Conservation (phyloP, 768 basidiomycete genomes). For the Suillus americanus region DNA sequence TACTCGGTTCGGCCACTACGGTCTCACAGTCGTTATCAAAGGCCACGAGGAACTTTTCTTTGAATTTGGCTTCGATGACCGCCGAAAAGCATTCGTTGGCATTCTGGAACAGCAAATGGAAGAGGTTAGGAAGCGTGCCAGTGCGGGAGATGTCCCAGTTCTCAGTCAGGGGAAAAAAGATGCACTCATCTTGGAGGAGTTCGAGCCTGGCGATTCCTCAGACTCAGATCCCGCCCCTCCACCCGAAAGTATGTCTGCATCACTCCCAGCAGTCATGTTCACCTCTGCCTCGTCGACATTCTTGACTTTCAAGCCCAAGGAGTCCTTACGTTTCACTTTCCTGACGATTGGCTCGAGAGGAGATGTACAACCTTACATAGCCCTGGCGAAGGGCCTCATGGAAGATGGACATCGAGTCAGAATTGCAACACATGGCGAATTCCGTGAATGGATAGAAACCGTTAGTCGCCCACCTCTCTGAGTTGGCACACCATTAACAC, state of each 20-base stretch:
- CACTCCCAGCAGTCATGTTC: conserved; percentile 91
- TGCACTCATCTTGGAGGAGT: conserved; percentile 82
- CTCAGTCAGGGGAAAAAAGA: conserved; percentile 61
- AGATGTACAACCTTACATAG: conserved; percentile 98
- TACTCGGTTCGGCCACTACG: conserved; percentile 86
- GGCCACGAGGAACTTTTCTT: conserved; percentile 98
- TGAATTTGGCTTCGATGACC: conserved; percentile 82
- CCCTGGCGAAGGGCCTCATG: conserved; percentile 88
- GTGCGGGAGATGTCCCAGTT: conserved; percentile 40
- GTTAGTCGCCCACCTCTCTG: conserved; percentile 45
- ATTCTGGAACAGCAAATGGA: conserved; percentile 84
- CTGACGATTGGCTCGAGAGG: conserved; percentile 95
- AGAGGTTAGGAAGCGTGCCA: conserved; percentile 51
- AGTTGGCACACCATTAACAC: conserved; percentile 7
- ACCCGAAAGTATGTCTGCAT: conserved; percentile 62
- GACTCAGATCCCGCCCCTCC: conserved; percentile 45
- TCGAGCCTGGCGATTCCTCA: conserved; percentile 52
- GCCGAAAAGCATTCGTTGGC: conserved; percentile 73
- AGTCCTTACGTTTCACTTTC: conserved; percentile 87
- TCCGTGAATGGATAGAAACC: conserved; percentile 91
- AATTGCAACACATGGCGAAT: conserved; percentile 96
- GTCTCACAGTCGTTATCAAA: conserved; percentile 86
- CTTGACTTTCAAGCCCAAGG: conserved; percentile 90
- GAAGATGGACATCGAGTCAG: conserved; percentile 85
- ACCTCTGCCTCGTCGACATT: conserved; percentile 95